Evolutionary conservation across 306 rosid genomes (phyloP).

Genomic region (Acacia acuminata): DNA sequence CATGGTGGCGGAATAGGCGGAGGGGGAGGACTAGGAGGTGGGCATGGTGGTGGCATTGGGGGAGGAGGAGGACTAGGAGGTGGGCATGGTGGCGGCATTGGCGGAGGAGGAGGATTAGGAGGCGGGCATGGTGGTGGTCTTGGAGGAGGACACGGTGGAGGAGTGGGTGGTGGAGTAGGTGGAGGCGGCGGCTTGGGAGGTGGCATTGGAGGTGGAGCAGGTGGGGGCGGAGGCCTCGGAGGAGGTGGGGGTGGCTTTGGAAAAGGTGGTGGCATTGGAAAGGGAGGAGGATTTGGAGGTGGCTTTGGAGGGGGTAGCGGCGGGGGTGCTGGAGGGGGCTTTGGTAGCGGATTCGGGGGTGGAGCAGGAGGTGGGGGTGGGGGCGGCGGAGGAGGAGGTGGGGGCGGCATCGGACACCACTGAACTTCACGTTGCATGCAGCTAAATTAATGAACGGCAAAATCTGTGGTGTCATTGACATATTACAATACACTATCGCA

Average conservation of each 20-base stretch:
- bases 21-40: neutral
- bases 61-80: neutral
- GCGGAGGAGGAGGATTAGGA: neutral
- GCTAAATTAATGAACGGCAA: neutral
- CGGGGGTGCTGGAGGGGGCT: constrained; percentile 10
- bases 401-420: constrained; percentile 52
- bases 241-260: constrained; percentile 31
- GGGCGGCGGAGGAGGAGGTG: constrained; percentile 5
- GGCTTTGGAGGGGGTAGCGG: constrained; percentile 5
- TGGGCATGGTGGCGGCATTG: neutral
- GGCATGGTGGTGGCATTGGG: constrained; percentile 22
- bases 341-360: constrained; percentile 15
- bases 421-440: constrained; percentile 36
- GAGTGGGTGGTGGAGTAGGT: neutral
- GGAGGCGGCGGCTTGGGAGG: neutral
- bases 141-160: constrained; percentile 16
- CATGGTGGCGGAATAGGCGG: neutral
- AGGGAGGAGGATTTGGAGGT: constrained; percentile 19
- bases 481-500: neutral
- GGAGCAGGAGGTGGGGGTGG: neutral
- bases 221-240: neutral
- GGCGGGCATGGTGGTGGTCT: constrained; percentile 28
- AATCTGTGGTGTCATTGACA: neutral
- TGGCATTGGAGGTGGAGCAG: constrained; percentile 6
- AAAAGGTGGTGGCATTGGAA: neutral